Percentiles rank a stretch among this genome's conserved stretches.
Conservation (phyloP, 2,329 filamentous ascomycete species). For the Ophiosphaerella herpotricha region DNA sequence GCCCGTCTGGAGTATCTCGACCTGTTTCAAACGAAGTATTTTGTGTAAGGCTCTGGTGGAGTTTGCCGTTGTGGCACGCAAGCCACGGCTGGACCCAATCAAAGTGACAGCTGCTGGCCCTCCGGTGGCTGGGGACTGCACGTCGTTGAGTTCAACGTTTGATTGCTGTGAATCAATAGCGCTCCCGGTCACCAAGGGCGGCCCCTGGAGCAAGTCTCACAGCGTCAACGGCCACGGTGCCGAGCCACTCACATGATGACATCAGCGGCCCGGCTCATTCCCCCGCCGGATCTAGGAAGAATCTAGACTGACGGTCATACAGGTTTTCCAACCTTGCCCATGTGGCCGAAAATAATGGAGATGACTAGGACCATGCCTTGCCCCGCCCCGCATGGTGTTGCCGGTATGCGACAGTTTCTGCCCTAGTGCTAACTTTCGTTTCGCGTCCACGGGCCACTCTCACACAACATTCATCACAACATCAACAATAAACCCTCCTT, state of each 20-base stretch:
- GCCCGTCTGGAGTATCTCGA: too few relatives aligned
- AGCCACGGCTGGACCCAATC: too few relatives aligned
- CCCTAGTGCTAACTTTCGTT: neutral
- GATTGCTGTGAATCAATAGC: neutral
- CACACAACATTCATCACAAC: constrained; percentile 9
- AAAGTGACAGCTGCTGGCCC: too few relatives aligned
- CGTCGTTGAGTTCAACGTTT: neutral
- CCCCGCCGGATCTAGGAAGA: neutral
- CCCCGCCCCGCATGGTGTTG: neutral
- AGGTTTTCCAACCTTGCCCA: neutral
- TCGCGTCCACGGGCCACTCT: too few relatives aligned
- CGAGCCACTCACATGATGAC: constrained; percentile 1
- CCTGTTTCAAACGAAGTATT: too few relatives aligned
- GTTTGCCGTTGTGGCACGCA: too few relatives aligned
- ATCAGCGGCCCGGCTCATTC: neutral
- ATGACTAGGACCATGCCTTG: neutral
- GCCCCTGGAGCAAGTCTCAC: neutral
- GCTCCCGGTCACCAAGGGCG: neutral
- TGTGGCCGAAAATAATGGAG: neutral
- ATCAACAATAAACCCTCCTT: constrained; percentile 9
- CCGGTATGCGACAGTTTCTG: neutral
- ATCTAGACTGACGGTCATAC: neutral
- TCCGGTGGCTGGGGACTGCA: neutral
- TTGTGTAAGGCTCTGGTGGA: too few relatives aligned
- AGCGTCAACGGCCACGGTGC: neutral